These are phyloP conservation scores for Zymoseptoria brevis DNA, from an alignment of 2,329 filamentous ascomycete genomes.

Conservation along the genomic window DNA sequence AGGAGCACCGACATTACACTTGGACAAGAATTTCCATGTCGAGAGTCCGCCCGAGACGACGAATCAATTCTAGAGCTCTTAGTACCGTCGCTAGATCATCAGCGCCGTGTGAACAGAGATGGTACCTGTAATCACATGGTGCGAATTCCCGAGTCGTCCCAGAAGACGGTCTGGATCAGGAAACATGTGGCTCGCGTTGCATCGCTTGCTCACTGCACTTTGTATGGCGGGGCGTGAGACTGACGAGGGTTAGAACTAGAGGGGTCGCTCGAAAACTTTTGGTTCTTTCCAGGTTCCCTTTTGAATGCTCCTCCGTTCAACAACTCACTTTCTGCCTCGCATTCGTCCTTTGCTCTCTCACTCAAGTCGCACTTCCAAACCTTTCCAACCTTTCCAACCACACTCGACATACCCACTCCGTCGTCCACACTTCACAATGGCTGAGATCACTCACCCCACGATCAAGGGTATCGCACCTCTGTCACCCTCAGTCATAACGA, in stretches of 20 bases:
- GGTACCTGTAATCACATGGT: no score
- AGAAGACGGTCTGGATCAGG: no score
- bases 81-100: no score
- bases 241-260: neutral
- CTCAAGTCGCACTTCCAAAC: neutral
- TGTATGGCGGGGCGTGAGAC: neutral
- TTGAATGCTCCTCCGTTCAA: neutral
- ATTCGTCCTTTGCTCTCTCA: neutral
- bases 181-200: no score
- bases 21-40: no score
- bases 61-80: no score
- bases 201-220: no score
- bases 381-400: neutral
- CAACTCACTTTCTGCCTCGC: neutral
- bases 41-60: no score
- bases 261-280: neutral
- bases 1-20: no score
- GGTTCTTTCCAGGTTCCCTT: neutral
- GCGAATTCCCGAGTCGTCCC: no score
- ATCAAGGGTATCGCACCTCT: constrained; percentile 45
- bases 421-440: constrained; percentile 41
- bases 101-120: no score
- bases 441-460: constrained; percentile 65
- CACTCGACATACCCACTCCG: neutral
- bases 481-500: constrained; percentile 2